Percentiles rank a stretch among this genome's conserved stretches.
Conservation (phyloP, 1,284 basidiomycete genomes). For the Cryptococcus amylolentus region DNA sequence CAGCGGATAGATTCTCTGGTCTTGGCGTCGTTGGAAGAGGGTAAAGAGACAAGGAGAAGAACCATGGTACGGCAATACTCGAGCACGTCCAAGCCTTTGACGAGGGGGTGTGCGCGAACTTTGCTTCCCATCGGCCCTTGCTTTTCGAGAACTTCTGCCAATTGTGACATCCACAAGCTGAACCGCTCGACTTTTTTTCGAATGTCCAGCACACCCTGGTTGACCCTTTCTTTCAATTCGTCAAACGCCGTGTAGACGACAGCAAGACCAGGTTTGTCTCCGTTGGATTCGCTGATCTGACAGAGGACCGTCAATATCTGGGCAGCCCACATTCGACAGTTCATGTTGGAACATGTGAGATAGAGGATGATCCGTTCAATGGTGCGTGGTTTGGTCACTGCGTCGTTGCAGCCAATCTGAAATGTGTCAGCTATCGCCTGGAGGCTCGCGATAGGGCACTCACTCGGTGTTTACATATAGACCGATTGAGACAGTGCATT, state of each 20-base stretch:
- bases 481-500: not conserved
- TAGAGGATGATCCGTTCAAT: constrained; percentile 79
- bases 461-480: not conserved
- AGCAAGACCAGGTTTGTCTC: constrained; percentile 44
- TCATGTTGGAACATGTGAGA: constrained; percentile 76
- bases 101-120: constrained; percentile 89
- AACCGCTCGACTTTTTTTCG: constrained; percentile 67
- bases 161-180: constrained; percentile 83
- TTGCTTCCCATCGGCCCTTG: constrained; percentile 91
- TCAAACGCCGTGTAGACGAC: constrained; percentile 54
- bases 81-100: constrained; percentile 52
- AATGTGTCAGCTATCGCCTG: constrained; percentile 62
- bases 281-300: constrained; percentile 46
- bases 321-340: constrained; percentile 73
- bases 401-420: constrained; percentile 71
- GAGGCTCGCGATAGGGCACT: constrained; percentile 71
- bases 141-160: constrained; percentile 74
- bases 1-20: constrained; percentile 48
- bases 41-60: constrained; percentile 23
- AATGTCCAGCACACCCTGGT: constrained; percentile 26
- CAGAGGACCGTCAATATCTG: constrained; percentile 63
- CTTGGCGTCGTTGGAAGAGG: constrained; percentile 39
- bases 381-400: constrained; percentile 70
- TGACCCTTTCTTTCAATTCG: constrained; percentile 40
- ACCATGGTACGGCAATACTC: constrained; percentile 41